Evolutionary conservation across 345 rosid genomes (phyloP), one percentile per base, ranked within the genome.

Genomic region (Aquilaria sinensis): DNA sequence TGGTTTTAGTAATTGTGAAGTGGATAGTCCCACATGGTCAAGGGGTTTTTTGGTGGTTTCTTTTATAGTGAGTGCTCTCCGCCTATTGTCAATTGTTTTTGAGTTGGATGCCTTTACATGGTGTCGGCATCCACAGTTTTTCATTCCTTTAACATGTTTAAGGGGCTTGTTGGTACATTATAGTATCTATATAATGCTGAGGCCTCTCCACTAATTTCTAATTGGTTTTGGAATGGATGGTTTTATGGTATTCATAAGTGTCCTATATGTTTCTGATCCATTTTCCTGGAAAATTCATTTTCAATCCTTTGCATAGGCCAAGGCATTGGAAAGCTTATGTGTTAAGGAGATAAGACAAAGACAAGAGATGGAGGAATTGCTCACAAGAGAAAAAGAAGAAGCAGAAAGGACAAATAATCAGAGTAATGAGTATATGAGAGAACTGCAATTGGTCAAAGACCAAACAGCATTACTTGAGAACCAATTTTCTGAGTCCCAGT

Each of bases 311-410:
- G 71, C 72, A 67, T 80, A 89, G 98, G 87, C 78, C 29, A 78
- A 57, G 70, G 87, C 91, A 64, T 74, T 81, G 64, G 96, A 87
- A 75, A 72, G 70, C 58, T 80, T 82, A 58, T 79, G 78, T 57
- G 53, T 75, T 31, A 84, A 87, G 80, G 96, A 83, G 73, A 75
- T 76, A 45, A 74, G 76, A 73, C 76, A 64, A 74, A 89, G 88
- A 76, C 85, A 77, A 69, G 83, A 78, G 69, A 54, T 78, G 73
- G 90, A 84, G 81, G 83, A 78, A 65, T 63, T 66, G 15, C 76
- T 84, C 63, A 77, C 65, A 37, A 87, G 72, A 45, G 78, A 76
- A 70, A 86, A 71, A 70, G 66, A 71, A 72, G 88, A 79, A 71
- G 62, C 66, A 53, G 83, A 77, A 60, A 84, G 48, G 63, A 68